Percentiles rank a stretch among this genome's conserved stretches.
phyloP scores from a whole-genome alignment of 2,329 filamentous ascomycete genomes.

The Epichloe sp. region DNA sequence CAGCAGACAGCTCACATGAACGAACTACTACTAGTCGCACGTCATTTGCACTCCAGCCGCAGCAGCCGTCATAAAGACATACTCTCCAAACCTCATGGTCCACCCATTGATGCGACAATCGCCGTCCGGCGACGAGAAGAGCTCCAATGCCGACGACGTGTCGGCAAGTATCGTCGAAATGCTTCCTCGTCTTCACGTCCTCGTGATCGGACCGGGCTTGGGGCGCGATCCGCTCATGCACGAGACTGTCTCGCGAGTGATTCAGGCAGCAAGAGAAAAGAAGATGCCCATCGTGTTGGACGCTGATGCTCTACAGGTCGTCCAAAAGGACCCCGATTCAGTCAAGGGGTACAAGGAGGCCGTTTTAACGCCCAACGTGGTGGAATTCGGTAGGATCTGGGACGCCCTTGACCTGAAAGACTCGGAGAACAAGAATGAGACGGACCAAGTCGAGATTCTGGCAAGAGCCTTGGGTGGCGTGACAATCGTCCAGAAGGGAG shows the following conservation, averaged over 20 bases:
- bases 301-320: constrained; percentile 73
- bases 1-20: background rate
- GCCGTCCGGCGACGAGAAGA: constrained; percentile 27
- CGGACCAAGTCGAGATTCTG: constrained; percentile 47
- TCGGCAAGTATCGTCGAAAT: constrained; percentile 61
- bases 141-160: constrained; percentile 43
- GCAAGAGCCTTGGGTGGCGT: constrained; percentile 72
- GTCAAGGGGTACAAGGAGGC: constrained; percentile 71
- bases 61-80: constrained; percentile 84
- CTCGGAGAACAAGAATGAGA: constrained; percentile 19
- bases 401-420: constrained; percentile 59
- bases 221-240: constrained; percentile 87
- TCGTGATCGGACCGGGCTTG: constrained; percentile 86
- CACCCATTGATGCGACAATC: constrained; percentile 87
- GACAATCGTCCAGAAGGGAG: constrained; percentile 82
- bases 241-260: constrained; percentile 65
- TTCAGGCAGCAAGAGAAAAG: constrained; percentile 60
- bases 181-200: constrained; percentile 75
- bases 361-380: constrained; percentile 87
- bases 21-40: constrained; percentile 62
- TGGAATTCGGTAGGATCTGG: constrained; percentile 77
- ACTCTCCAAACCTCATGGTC: constrained; percentile 97
- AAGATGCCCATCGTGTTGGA: constrained; percentile 77
- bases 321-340: constrained; percentile 61
- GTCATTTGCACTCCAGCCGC: constrained; percentile 91